These are phyloP conservation scores for Lentinus tigrinus DNA, from an alignment of 768 basidiomycete genomes.

Conservation along the genomic window DNA sequence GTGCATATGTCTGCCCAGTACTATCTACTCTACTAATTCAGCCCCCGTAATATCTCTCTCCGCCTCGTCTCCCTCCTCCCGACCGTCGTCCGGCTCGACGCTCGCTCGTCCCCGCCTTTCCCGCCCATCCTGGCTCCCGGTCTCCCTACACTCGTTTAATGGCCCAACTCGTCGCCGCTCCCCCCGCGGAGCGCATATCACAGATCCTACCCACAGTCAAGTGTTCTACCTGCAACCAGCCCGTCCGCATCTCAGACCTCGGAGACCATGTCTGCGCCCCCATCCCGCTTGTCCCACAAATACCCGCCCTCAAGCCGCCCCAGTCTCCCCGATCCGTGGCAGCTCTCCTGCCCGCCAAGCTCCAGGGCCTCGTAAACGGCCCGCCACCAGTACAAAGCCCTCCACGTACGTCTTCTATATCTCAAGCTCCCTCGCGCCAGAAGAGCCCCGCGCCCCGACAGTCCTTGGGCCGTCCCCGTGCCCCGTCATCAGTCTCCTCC, in stretches of 20 bases:
- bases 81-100: conserved; percentile 2
- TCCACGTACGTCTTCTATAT: conserved; percentile 9
- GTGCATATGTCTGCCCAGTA: not conserved
- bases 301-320: conserved; percentile 32
- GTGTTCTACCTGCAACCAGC: conserved; percentile 74
- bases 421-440: conserved; percentile 18
- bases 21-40: conserved; percentile 2
- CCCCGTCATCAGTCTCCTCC: conserved; percentile 23
- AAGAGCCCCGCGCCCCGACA: conserved; percentile 15
- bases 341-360: conserved; percentile 48
- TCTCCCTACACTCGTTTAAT: conserved; percentile 23
- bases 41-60: conserved; percentile 2
- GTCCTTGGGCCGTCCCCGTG: conserved; percentile 17
- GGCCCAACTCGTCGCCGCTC: conserved; percentile 27
- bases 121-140: conserved; percentile 9
- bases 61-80: conserved; percentile 4
- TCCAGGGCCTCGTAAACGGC: conserved; percentile 43
- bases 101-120: not conserved
- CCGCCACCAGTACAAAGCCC: conserved; percentile 8
- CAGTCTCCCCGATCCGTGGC: conserved; percentile 41
- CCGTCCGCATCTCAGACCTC: conserved; percentile 70
- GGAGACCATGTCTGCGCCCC: conserved; percentile 75
- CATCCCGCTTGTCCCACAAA: conserved; percentile 44
- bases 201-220: conserved; percentile 80
- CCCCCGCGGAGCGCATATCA: conserved; percentile 39